phyloP scores from a whole-genome alignment of 1,284 basidiomycete species.

The Trichosporon coremiiforme region DNA sequence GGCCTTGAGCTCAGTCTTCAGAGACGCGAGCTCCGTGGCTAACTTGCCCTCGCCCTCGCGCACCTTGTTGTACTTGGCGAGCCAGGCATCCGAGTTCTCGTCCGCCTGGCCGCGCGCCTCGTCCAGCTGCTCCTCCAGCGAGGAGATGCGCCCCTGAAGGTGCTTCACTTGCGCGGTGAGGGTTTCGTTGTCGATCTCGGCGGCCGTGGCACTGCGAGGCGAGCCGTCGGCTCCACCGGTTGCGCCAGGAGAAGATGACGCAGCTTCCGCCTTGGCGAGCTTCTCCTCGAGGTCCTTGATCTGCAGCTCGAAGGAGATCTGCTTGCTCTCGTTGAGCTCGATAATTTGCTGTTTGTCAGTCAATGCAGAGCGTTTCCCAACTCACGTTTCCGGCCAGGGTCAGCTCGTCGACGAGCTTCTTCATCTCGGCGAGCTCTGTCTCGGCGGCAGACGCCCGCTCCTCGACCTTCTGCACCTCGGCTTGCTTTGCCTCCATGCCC shows the following conservation, averaged over 20 bases:
- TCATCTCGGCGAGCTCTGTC: slow-evolving; percentile 42
- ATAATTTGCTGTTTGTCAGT: slow-evolving; percentile 72
- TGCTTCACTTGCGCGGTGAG: slow-evolving; percentile 84
- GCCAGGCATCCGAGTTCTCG: slow-evolving; percentile 68
- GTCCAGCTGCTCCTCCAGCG: slow-evolving; percentile 81
- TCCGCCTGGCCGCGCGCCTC: slow-evolving; percentile 73
- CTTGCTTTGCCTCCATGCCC: slow-evolving; percentile 55
- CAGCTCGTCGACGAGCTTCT: slow-evolving; percentile 51
- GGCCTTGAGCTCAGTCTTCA: slow-evolving; percentile 66
- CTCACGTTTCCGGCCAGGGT: slow-evolving; percentile 52
- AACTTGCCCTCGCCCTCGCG: slow-evolving; percentile 76
- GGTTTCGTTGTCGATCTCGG: slow-evolving; percentile 90
- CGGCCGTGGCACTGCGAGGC: slow-evolving; percentile 62
- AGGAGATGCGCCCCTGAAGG: slow-evolving; percentile 72
- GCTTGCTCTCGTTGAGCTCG: slow-evolving; percentile 78
- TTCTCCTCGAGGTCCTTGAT: slow-evolving; percentile 66
- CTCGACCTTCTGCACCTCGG: slow-evolving; percentile 50
- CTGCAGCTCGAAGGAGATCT: slow-evolving; percentile 75
- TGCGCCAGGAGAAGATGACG: background rate
- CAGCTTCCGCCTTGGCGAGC: slow-evolving; percentile 32
- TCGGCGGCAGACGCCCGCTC: slow-evolving; percentile 49
- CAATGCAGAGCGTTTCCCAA: background rate
- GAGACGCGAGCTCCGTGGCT: slow-evolving; percentile 67
- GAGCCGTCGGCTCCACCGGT: slow-evolving; percentile 19
- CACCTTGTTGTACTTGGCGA: slow-evolving; percentile 68